Base-by-base conservation (phyloP, 2,329 filamentous ascomycete species). In the Colletotrichum melonis region DNA sequence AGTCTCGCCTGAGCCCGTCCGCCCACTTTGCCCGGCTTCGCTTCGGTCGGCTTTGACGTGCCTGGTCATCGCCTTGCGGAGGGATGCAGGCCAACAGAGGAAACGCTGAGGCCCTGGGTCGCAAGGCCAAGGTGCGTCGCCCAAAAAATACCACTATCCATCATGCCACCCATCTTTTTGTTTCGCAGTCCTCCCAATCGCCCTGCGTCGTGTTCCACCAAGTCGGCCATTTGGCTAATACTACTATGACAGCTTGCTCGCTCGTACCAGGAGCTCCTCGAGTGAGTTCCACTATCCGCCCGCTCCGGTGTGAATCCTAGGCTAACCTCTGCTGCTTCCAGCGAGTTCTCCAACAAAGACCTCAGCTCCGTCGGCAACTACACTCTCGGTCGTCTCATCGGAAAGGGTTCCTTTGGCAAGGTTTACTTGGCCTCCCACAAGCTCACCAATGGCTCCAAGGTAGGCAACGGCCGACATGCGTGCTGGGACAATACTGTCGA, bases 361-460 rank as follows among this genome's bases (percentile, higher is more conserved):
- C 91, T 99, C 77, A 93, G 93, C 79, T 94, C 92, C 67, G 97
- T 99, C 74, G 97, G 97, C 78, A 98, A 98, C 86, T 99, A 99
- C 84, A 92, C 92, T 46, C 89, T 99, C 70, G 97, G 97, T 58
- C 92, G 92, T 73, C 88, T 99, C 72, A 98, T 99, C 81, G 97
- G 97, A 77, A 99, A 98, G 82, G 97, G 97, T 71, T 98, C 95
- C 76, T 99, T 99, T 84, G 97, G 97, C 79, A 98, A 98, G 85
- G 97, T 99, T 79, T 99, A 99, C 83, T 89, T 99, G 72, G 97
- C 96, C 72, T 92, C 92, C 58, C 97, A 99, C 84, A 98, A 98
- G 84, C 94, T 99, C 83, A 98, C 95, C 80, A 98, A 98, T 91
- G 96, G 95, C 80, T 98, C 95, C 81, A 98, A 98, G 91, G 95